Evolutionary conservation across 164 flowering plant species (phyloP), one percentile per base, ranked within the genome.

Genomic region (Cinnamomum micranthum): DNA sequence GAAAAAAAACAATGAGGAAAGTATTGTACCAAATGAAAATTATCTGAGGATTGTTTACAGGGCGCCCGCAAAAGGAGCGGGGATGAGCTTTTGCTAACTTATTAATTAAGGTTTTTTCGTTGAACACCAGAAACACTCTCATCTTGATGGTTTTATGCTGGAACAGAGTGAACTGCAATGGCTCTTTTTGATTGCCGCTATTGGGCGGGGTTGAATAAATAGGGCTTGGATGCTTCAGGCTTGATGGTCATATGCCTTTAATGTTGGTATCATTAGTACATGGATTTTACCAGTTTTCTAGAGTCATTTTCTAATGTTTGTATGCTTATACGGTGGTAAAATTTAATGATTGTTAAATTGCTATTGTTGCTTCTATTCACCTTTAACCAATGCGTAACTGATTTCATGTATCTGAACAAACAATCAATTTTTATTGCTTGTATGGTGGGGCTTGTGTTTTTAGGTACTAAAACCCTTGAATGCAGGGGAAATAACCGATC

Each of bases 131-230:
- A 14, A 28, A 24, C 19, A 20, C 2, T 51, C 4, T 28, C 66
- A 11, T 47, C 17, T 24, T 64, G 75, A 7, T 27, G 22, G 35
- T 55, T n/a, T 31, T 50, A 25, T 31, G 71, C 7, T 22, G 17
- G 76, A 73, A n/a, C 55, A 17, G 19, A 51, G 70, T 25, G 19
- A 28, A 22, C 50, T 20, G 71, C 47, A 41, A 41, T 41, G 27
- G 23, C 58, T 50, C 20, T 13, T 41, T 58, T 50, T 35, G 7
- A 28, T 31, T 52, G 76, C 70, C 52, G 75, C 28, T 67, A 41
- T 41, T 41, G 35, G 68, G 68, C 27, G 68, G 68, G 35, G 35
- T 65, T 65, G 31, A 65, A 27, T 27, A 65, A 65, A 65, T 22
- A 4, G 33, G 68, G 17, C 25, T 15, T 27, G n/a, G 25, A 14